These are phyloP conservation scores for Cichorium intybus DNA, from an alignment of 140 eudicot species.

Conservation along the genomic window DNA sequence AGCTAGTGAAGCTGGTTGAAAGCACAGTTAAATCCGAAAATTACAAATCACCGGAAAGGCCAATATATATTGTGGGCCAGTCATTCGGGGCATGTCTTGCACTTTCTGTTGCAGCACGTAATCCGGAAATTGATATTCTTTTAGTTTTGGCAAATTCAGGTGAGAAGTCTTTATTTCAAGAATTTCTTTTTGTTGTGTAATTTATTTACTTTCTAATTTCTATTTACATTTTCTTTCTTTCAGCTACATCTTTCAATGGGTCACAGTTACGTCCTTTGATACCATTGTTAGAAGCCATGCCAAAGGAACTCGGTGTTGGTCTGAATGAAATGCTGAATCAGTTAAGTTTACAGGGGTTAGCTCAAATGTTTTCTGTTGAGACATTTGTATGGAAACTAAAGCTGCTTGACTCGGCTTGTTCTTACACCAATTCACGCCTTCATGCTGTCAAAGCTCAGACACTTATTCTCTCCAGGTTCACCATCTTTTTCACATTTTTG, in stretches of 20 bases:
- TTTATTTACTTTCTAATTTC: neutral
- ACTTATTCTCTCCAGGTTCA: slow-evolving; percentile 71
- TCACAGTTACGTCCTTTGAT: slow-evolving; percentile 47
- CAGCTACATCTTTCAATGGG: slow-evolving; percentile 66
- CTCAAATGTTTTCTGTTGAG: slow-evolving; percentile 39
- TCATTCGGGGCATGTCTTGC: slow-evolving; percentile 93
- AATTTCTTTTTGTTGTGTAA: too few relatives aligned
- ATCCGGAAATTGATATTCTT: slow-evolving; percentile 65
- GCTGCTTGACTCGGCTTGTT: slow-evolving; percentile 57
- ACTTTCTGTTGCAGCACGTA: slow-evolving; percentile 71
- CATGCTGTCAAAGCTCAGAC: slow-evolving; percentile 78
- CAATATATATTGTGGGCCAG: slow-evolving; percentile 82
- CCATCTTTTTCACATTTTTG: neutral
- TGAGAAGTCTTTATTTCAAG: slow-evolving; percentile 6
- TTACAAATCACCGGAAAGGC: slow-evolving; percentile 45
- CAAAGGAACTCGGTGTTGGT: slow-evolving; percentile 43
- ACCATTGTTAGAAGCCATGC: slow-evolving; percentile 43
- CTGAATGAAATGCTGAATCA: slow-evolving; percentile 36
- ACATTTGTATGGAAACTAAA: slow-evolving; percentile 70
- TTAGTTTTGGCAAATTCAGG: slow-evolving; percentile 83
- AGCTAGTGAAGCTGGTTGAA: slow-evolving; percentile 67
- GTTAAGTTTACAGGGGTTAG: slow-evolving; percentile 50
- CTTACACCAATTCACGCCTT: slow-evolving; percentile 74
- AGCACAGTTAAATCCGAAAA: slow-evolving; percentile 53
- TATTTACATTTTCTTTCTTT: slow-evolving; percentile 10